Conservation (phyloP, 2,329 filamentous ascomycete species). For the Lecanicillium sp. region DNA sequence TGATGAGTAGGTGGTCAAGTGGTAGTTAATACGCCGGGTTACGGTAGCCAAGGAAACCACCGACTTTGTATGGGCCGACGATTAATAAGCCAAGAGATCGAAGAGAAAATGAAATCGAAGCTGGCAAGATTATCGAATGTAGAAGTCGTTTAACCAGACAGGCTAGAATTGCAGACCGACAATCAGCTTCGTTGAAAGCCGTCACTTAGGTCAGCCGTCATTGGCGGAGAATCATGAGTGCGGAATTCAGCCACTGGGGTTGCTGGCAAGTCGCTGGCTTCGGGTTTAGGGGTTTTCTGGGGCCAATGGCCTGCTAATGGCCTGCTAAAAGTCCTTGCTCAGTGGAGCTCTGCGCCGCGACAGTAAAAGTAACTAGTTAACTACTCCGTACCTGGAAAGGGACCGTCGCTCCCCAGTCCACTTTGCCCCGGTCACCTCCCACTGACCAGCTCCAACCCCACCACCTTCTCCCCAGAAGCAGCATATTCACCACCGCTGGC, state of each 20-base stretch:
- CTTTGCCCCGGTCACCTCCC: not conserved
- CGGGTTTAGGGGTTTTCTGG: not conserved
- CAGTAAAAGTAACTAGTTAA: too few species aligned
- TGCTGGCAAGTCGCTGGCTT: not conserved
- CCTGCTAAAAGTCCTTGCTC: not conserved
- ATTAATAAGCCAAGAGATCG: not conserved
- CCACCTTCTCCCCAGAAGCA: conserved; percentile 4
- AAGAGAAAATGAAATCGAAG: not conserved
- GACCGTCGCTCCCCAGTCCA: not conserved
- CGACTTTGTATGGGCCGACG: not conserved
- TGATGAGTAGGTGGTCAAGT: not conserved
- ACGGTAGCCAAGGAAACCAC: not conserved
- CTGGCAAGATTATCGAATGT: not conserved
- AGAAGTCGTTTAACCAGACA: not conserved
- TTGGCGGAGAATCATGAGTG: conserved; percentile 11
- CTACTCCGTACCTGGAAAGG: too few species aligned
- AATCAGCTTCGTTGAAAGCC: not conserved
- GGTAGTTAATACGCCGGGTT: too few species aligned
- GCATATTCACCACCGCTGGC: not conserved
- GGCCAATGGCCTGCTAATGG: not conserved
- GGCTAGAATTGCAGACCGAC: too few species aligned
- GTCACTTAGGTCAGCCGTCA: not conserved
- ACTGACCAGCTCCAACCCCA: not conserved
- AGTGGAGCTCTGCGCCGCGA: too few species aligned
- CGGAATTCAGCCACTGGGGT: not conserved